Percentiles rank a stretch among this genome's conserved stretches.
Evolutionary conservation across 2,329 filamentous ascomycete genomes (phyloP).

Genomic region (Mollisia scopiformis): DNA sequence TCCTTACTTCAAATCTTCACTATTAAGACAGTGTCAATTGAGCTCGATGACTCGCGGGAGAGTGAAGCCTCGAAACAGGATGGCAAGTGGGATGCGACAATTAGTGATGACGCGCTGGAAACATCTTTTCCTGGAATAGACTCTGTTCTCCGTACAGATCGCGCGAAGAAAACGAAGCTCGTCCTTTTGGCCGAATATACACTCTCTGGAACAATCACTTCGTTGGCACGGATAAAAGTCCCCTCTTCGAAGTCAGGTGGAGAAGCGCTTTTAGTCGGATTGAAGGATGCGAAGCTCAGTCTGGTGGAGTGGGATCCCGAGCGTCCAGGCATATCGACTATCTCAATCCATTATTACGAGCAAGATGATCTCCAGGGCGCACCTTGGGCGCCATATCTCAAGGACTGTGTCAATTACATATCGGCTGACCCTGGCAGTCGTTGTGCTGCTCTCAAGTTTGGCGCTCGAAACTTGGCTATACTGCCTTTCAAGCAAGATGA

Average conservation of each 20-base stretch:
- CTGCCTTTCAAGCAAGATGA: constrained; percentile 86
- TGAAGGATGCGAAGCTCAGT: constrained; percentile 90
- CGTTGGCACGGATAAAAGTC: constrained; percentile 77
- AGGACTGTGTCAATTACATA: constrained; percentile 78
- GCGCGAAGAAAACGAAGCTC: constrained; percentile 73
- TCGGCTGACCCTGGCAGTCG: constrained; percentile 88
- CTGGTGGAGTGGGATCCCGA: constrained; percentile 92
- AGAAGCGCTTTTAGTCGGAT: constrained; percentile 80
- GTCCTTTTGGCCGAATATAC: constrained; percentile 84
- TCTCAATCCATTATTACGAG: constrained; percentile 98
- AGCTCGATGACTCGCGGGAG: constrained; percentile 45
- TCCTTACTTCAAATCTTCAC: constrained; percentile 92
- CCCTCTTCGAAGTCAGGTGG: constrained; percentile 76
- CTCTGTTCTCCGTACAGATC: constrained; percentile 63
- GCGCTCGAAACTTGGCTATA: constrained; percentile 85
- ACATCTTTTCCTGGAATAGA: constrained; percentile 69
- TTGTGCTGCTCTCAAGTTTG: constrained; percentile 94
- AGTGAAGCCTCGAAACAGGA: constrained; percentile 43
- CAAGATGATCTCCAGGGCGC: constrained; percentile 84
- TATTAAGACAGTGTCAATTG: constrained; percentile 67
- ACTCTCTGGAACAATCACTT: constrained; percentile 82
- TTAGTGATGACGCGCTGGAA: constrained; percentile 63
- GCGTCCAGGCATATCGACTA: constrained; percentile 76
- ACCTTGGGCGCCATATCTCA: constrained; percentile 79
- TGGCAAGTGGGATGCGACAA: constrained; percentile 51